Evolutionary conservation across 116 monocot genomes (phyloP).

Genomic region (Phalaenopsis hybrid): DNA sequence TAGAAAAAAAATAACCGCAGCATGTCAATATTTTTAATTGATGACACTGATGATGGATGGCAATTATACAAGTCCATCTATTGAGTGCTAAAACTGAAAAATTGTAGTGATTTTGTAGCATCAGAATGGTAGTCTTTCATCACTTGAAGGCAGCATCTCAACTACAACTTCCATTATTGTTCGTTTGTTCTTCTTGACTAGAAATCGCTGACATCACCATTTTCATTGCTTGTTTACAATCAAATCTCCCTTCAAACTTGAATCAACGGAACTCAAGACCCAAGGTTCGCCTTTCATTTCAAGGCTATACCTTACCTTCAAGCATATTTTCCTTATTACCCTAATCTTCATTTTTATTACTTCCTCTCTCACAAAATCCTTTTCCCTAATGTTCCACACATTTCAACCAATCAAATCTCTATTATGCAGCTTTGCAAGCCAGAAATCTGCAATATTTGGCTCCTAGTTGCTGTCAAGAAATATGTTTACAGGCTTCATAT

Average conservation of each 20-base stretch:
- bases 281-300: conserved; percentile 14
- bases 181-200: conserved; percentile 29
- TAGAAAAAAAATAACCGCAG: too few species aligned
- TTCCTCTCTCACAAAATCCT: too few species aligned
- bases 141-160: conserved; percentile 14
- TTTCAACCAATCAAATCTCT: conserved; percentile 18
- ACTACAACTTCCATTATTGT: conserved; percentile 29
- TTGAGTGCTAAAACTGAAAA: neutral
- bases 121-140: neutral
- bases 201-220: conserved; percentile 30
- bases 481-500: conserved; percentile 58
- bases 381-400: conserved; percentile 45
- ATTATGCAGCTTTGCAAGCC: conserved; percentile 31
- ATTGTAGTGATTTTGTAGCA: neutral
- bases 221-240: conserved; percentile 12
- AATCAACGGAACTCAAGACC: conserved; percentile 26
- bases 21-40: too few species aligned
- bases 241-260: conserved; percentile 14
- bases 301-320: conserved; percentile 13
- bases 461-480: conserved; percentile 35
- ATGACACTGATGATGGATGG: too few species aligned
- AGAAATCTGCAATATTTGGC: conserved; percentile 48
- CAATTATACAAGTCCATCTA: too few species aligned
- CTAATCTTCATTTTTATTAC: neutral
- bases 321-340: neutral